Evolutionary conservation across 2,329 filamentous ascomycete species (phyloP).

Genomic region (Helminthosporium solani): DNA sequence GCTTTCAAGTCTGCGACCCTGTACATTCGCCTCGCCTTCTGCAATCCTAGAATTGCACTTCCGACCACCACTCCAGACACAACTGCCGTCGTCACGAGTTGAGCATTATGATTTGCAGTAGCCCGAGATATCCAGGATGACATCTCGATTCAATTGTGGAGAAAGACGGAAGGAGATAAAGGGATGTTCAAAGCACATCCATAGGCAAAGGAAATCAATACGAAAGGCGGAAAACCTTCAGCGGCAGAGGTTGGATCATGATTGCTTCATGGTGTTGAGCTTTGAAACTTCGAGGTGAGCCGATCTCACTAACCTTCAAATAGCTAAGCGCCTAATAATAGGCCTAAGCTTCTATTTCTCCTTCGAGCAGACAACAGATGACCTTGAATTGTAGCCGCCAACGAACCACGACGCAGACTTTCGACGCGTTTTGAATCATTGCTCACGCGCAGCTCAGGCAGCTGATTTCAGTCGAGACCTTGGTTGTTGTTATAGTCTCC

Average conservation of each 20-base stretch:
- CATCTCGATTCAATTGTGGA: slow-evolving; percentile 31
- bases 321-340: slow-evolving; percentile 16
- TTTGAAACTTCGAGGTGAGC: slow-evolving; percentile 10
- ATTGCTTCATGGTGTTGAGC: slow-evolving; percentile 11
- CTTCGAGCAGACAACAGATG: slow-evolving; percentile 27
- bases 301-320: slow-evolving; percentile 13
- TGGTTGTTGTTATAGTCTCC: slow-evolving; percentile 17
- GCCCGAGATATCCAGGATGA: slow-evolving; percentile 49
- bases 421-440: slow-evolving; percentile 42
- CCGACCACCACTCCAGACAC: slow-evolving; percentile 52
- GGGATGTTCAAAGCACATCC: not conserved
- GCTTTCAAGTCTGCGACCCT: slow-evolving; percentile 60
- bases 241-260: slow-evolving; percentile 1
- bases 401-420: slow-evolving; percentile 27
- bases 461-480: slow-evolving; percentile 20
- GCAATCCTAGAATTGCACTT: slow-evolving; percentile 58
- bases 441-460: slow-evolving; percentile 36
- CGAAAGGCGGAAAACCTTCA: slow-evolving; percentile 5
- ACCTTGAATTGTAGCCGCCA: slow-evolving; percentile 28
- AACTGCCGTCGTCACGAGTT: slow-evolving; percentile 71
- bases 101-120: slow-evolving; percentile 52
- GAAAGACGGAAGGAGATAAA: not conserved
- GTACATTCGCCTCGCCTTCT: slow-evolving; percentile 56
- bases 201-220: not conserved
- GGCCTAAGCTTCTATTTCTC: slow-evolving; percentile 16